phyloP scores from a whole-genome alignment of 2,329 filamentous ascomycete species.

The Colletotrichum sp. region DNA sequence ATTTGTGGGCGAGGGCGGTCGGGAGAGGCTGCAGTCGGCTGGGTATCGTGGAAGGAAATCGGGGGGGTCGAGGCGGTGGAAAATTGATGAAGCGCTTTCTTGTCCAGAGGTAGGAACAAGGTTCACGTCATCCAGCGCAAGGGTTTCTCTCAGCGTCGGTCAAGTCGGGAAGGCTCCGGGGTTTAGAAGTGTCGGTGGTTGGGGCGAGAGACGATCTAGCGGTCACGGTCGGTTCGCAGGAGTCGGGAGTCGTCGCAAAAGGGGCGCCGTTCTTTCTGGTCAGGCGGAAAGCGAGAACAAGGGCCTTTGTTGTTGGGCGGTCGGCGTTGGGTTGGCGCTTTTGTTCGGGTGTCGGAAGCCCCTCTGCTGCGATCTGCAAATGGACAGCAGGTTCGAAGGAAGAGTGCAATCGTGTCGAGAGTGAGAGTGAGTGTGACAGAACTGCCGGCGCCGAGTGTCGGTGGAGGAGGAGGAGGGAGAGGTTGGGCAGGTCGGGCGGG shows the following conservation, averaged over 20 bases:
- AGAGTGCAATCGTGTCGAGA: background rate
- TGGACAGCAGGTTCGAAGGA: background rate
- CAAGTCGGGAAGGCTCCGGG: background rate
- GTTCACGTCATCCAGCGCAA: slow-evolving; percentile 16
- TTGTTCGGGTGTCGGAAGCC: background rate
- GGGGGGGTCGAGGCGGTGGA: background rate
- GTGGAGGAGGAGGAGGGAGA: slow-evolving; percentile 12
- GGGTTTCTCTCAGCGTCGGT: slow-evolving; percentile 3
- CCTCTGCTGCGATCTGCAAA: background rate
- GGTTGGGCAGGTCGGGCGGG: slow-evolving; percentile 19
- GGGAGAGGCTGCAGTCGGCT: background rate
- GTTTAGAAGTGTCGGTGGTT: background rate
- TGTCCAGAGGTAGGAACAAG: background rate
- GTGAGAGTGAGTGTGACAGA: slow-evolving; percentile 6
- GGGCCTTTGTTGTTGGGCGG: background rate
- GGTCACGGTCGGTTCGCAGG: slow-evolving; percentile 13
- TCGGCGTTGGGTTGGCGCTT: background rate
- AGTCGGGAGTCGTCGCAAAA: slow-evolving; percentile 9
- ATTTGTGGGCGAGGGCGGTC: background rate
- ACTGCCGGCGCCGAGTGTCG: slow-evolving; percentile 19
- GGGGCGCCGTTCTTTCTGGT: background rate
- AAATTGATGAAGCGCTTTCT: slow-evolving; percentile 8
- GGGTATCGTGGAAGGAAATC: background rate
- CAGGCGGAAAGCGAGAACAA: background rate
- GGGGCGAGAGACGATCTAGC: slow-evolving; percentile 1